Base-by-base conservation (phyloP, 257 asterid genomes). In the Capsicum chinense region DNA sequence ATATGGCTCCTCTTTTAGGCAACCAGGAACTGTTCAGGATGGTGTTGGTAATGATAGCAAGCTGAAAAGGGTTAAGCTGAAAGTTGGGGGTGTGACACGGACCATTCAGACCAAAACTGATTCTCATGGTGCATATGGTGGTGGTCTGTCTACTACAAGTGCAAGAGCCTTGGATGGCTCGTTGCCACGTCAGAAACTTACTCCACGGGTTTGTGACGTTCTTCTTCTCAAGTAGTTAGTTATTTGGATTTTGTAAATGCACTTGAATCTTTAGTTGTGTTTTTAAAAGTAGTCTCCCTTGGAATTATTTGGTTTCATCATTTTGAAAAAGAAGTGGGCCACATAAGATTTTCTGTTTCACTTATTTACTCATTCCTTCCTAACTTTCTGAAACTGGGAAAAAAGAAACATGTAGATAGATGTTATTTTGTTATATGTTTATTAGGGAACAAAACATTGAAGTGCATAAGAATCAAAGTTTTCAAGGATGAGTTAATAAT, bases 1-100 rank as follows among this genome's bases (percentile, higher is more conserved):
- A 26, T 74, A 86, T 76, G 17, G 69, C 4, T 83, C 62, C 33
- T 44, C 85, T 79, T 2, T 76, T 52, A 81, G 85, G 79, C 56
- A 68, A 48, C 56, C 67, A 39, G 87, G 66, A 54, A 58, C 50
- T 35, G 35, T 47, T 85, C 86, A 62, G 54, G 92, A 89, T 84
- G 88, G 91, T 76, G 78, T 87, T 59, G 97, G 90, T 71, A 92
- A 83, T 83, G 98, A 94, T 82, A 93, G 78, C 84, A 97, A 87
- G 85, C 86, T 85, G n/a, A 93, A 92, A 86, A 95, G 90, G 66
- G 93, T 93, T 87, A 95, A 91, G 88, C 88, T 97, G 88, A 97
- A 93, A 91, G 97, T 97, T 85, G 97, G 98, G 83, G 98, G 99
- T 70, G 92, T 94, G 56, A 92, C 91, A 1, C 94, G 94, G 73